A percentile compares a stretch with the other conserved stretches of the same genome.
Conservation (phyloP, 345 rosid genomes). For the Firmiana major region DNA sequence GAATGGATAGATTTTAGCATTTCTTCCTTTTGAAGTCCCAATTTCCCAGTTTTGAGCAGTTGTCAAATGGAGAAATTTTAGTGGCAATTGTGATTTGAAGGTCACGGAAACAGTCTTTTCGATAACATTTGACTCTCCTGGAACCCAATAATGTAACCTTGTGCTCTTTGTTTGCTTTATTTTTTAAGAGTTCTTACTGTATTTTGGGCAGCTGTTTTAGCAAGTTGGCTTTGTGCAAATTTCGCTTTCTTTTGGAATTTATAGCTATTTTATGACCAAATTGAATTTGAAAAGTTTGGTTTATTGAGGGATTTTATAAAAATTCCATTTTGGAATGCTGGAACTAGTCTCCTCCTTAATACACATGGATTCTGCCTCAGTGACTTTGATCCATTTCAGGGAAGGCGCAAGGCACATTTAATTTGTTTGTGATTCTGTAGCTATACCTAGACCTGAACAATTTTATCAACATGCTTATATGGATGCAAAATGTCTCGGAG, state of each 20-base stretch:
- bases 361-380: not conserved
- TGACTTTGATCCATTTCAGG: not conserved
- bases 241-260: not conserved
- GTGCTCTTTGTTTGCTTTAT: too few relatives aligned
- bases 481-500: conserved; percentile 1
- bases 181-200: not conserved
- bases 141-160: too few relatives aligned
- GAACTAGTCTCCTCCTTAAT: not conserved
- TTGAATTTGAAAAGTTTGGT: not conserved
- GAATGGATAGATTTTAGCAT: not conserved
- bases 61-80: not conserved
- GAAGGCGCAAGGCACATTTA: not conserved
- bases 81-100: too few relatives aligned
- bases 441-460: not conserved
- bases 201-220: not conserved
- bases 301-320: not conserved
- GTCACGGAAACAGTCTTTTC: too few relatives aligned
- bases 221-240: not conserved
- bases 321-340: too few relatives aligned
- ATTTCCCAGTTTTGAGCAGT: not conserved
- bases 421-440: not conserved
- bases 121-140: too few relatives aligned
- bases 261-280: not conserved
- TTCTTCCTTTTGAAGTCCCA: not conserved
- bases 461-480: not conserved